These are phyloP conservation scores for Leccinum imitatum DNA, from an alignment of 768 basidiomycete species.

Conservation along the genomic window DNA sequence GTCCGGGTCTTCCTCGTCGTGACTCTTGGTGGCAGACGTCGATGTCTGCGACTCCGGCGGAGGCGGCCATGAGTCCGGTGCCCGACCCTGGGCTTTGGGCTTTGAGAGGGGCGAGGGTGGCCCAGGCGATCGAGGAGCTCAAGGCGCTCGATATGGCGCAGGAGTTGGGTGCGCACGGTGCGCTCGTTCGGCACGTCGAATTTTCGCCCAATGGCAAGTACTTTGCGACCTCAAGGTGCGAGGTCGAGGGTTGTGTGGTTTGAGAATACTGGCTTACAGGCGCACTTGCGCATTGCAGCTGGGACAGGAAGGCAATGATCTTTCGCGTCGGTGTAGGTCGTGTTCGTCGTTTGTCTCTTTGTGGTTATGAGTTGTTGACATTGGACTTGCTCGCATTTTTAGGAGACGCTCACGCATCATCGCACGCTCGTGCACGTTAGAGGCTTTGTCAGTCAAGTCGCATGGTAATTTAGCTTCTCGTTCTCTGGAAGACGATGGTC, in stretches of 20 bases:
- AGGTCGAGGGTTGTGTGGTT: not conserved
- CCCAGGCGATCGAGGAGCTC: conserved; percentile 40
- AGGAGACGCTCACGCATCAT: conserved; percentile 44
- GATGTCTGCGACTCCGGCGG: not conserved
- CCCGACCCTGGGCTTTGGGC: conserved; percentile 21
- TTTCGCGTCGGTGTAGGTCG: conserved; percentile 44
- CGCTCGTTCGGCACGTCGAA: conserved; percentile 53
- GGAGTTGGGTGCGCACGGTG: conserved; percentile 42
- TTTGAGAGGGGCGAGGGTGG: conserved; percentile 39
- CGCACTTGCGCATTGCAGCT: conserved; percentile 27
- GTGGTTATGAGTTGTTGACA: not conserved
- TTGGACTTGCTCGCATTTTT: not conserved
- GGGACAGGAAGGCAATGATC: conserved; percentile 50
- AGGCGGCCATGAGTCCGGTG: conserved; percentile 15
- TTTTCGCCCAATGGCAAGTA: conserved; percentile 57
- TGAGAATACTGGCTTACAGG: not conserved
- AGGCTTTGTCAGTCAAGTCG: conserved; percentile 55
- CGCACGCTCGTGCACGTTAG: conserved; percentile 48
- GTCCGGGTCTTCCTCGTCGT: conserved; percentile 26
- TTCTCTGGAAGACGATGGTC: not conserved
- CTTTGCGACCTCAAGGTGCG: conserved; percentile 53
- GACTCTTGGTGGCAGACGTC: conserved; percentile 30
- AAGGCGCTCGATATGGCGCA: conserved; percentile 38
- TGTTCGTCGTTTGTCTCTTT: not conserved
- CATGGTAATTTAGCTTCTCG: conserved; percentile 36